phyloP scores from a whole-genome alignment of 192 early-diverging fungal species.

The Backusella circina region DNA sequence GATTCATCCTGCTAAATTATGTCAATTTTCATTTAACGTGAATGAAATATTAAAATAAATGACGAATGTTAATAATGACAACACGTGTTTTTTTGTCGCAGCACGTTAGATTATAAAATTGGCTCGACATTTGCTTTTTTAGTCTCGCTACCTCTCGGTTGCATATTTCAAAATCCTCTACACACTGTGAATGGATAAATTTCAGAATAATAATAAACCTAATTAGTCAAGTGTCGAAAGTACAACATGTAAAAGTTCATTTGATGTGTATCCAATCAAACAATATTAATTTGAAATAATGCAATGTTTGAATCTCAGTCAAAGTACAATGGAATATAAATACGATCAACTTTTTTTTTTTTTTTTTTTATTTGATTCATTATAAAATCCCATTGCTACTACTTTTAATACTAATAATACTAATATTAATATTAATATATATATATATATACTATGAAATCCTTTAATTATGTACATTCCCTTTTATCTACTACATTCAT shows the following conservation, averaged over 20 bases:
- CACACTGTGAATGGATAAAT: neutral
- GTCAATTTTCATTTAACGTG: neutral
- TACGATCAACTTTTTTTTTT: neutral
- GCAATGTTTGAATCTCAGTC: neutral
- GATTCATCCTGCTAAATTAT: neutral
- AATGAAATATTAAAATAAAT: neutral
- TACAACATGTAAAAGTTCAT: neutral
- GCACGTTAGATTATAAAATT: neutral
- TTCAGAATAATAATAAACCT: neutral
- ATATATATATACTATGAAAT: neutral
- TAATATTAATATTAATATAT: neutral
- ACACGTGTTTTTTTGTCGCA: neutral
- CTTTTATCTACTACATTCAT: neutral
- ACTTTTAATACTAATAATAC: neutral
- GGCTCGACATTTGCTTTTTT: neutral
- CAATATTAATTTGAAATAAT: neutral
- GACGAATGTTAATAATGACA: neutral
- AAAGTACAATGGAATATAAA: neutral
- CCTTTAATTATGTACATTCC: neutral
- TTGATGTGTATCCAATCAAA: neutral
- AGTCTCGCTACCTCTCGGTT: neutral
- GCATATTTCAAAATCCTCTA: neutral
- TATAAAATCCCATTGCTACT: neutral
- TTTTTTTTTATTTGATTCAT: neutral
- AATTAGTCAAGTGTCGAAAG: neutral